A percentile compares a stretch with the other conserved stretches of the same genome.
These are phyloP conservation scores for Magnolia changhungtana DNA, from an alignment of 164 flowering plant genomes.

Conservation along the genomic window DNA sequence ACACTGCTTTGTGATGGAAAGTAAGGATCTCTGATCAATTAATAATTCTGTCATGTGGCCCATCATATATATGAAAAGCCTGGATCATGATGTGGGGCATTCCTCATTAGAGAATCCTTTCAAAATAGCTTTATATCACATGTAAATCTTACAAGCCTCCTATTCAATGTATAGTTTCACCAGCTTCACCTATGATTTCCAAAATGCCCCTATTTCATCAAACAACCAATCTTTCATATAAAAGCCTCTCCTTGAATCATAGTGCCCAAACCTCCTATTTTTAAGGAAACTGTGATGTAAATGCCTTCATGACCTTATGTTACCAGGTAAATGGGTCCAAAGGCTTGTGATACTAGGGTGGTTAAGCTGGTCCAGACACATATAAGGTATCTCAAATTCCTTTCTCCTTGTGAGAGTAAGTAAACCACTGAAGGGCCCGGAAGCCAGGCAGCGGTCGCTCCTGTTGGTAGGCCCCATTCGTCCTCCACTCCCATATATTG, in stretches of 20 bases:
- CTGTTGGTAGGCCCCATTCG: neutral
- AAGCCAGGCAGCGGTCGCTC: neutral
- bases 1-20: too few relatives aligned
- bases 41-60: too few relatives aligned
- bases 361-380: conserved; percentile 1
- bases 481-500: conserved; percentile 20
- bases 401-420: conserved; percentile 3
- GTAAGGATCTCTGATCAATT: too few relatives aligned
- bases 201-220: neutral
- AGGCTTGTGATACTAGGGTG: neutral
- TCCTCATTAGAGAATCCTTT: too few relatives aligned
- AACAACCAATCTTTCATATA: too few relatives aligned
- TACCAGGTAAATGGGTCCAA: conserved; percentile 16
- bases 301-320: neutral
- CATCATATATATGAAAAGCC: too few relatives aligned
- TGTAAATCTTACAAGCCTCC: too few relatives aligned
- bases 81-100: too few relatives aligned
- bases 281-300: neutral
- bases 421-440: neutral
- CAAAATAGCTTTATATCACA: too few relatives aligned
- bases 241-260: neutral
- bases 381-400: conserved; percentile 7
- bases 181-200: neutral
- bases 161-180: too few relatives aligned
- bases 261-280: too few relatives aligned